These are phyloP conservation scores for Clonostachys byssicola DNA, from an alignment of 2,329 filamentous ascomycete genomes.

Conservation along the genomic window DNA sequence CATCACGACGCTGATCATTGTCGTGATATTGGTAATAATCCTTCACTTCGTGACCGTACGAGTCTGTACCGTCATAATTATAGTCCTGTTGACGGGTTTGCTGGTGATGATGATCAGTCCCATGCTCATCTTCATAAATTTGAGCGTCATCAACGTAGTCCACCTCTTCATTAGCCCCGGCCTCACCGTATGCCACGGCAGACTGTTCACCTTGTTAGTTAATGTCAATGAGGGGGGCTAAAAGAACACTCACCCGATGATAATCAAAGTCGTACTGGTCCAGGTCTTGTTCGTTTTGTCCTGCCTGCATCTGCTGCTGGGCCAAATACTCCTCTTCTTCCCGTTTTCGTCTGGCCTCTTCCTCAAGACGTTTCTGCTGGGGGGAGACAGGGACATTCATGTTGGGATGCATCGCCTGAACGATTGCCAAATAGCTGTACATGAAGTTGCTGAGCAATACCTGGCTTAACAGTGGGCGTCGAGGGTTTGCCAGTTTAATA, in stretches of 20 bases:
- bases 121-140: slow-evolving; percentile 48
- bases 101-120: slow-evolving; percentile 19
- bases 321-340: slow-evolving; percentile 44
- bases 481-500: slow-evolving; percentile 96
- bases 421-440: slow-evolving; percentile 98
- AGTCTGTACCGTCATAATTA: slow-evolving; percentile 28
- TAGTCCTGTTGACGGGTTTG: slow-evolving; percentile 28
- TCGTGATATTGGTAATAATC: slow-evolving; percentile 35
- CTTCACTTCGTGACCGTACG: slow-evolving; percentile 30
- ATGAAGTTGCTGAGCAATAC: slow-evolving; percentile 98
- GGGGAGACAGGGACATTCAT: slow-evolving; percentile 85
- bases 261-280: slow-evolving; percentile 51
- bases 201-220: slow-evolving; percentile 22
- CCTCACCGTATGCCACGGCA: slow-evolving; percentile 41
- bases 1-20: slow-evolving; percentile 23
- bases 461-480: slow-evolving; percentile 86
- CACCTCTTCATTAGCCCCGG: slow-evolving; percentile 32
- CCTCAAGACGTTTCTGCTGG: slow-evolving; percentile 62
- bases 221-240: neutral
- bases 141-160: slow-evolving; percentile 49
- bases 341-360: slow-evolving; percentile 45
- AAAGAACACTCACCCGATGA: slow-evolving; percentile 36
- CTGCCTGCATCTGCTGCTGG: slow-evolving; percentile 38
- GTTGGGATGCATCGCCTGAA: slow-evolving; percentile 97
- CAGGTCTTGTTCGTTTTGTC: slow-evolving; percentile 39